These are phyloP conservation scores for Aspergillus bombycis DNA, from an alignment of 2,329 filamentous ascomycete species.

Conservation along the genomic window DNA sequence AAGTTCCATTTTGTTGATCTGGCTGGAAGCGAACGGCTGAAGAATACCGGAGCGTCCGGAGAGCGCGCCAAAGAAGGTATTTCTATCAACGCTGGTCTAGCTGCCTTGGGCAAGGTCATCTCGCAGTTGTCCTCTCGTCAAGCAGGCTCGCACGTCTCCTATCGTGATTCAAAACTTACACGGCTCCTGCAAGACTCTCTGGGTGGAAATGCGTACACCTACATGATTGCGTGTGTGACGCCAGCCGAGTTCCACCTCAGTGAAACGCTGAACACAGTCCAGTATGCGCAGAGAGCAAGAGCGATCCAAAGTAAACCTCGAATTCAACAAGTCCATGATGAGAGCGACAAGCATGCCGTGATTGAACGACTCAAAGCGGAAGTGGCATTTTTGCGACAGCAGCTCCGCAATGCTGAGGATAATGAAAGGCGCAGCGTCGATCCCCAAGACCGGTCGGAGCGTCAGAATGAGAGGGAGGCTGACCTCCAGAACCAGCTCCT, in stretches of 20 bases:
- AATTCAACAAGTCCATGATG: slow-evolving; percentile 86
- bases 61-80: slow-evolving; percentile 95
- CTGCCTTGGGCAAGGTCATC: slow-evolving; percentile 95
- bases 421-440: slow-evolving; percentile 60
- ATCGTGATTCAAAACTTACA: slow-evolving; percentile 96
- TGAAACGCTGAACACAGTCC: slow-evolving; percentile 95
- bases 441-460: slow-evolving; percentile 72
- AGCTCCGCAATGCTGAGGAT: slow-evolving; percentile 82
- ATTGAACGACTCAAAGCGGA: slow-evolving; percentile 94
- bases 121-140: slow-evolving; percentile 93
- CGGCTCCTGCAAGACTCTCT: slow-evolving; percentile 93
- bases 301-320: slow-evolving; percentile 97
- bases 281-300: slow-evolving; percentile 93
- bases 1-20: slow-evolving; percentile 98
- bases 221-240: slow-evolving; percentile 99
- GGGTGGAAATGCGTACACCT: slow-evolving; percentile 95
- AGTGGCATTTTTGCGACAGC: slow-evolving; percentile 88
- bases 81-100: slow-evolving; percentile 94
- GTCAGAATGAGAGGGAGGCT: slow-evolving; percentile 79
- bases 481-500: slow-evolving; percentile 93
- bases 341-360: slow-evolving; percentile 88
- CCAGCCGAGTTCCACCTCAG: slow-evolving; percentile 96
- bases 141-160: slow-evolving; percentile 88
- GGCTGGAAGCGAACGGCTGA: slow-evolving; percentile 92
- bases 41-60: slow-evolving; percentile 94